Evolutionary conservation across 768 basidiomycete genomes (phyloP).

Genomic region (Mrakia gelida): DNA sequence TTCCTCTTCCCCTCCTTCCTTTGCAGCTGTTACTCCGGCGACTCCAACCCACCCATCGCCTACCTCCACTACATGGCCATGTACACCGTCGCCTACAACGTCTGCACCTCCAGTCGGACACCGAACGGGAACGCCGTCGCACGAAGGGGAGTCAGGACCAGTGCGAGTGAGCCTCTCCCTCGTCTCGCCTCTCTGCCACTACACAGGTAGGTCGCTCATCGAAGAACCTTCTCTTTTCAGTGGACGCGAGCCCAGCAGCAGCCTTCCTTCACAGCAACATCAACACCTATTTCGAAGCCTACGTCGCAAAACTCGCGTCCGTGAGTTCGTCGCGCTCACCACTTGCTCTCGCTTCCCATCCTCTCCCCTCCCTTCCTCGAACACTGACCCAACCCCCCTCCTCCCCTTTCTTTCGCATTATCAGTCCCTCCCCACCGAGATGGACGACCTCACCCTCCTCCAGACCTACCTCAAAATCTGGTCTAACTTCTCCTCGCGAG

Average conservation of each 20-base stretch:
- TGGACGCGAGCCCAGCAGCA: too few relatives aligned
- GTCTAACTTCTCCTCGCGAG: slow-evolving; percentile 93
- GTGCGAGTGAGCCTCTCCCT: slow-evolving; percentile 42
- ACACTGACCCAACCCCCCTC: too few relatives aligned
- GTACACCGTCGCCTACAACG: slow-evolving; percentile 95
- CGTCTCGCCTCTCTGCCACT: too few relatives aligned
- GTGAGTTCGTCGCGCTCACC: too few relatives aligned
- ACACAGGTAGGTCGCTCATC: too few relatives aligned
- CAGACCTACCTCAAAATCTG: slow-evolving; percentile 88
- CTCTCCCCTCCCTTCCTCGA: not conserved
- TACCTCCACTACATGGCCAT: slow-evolving; percentile 48
- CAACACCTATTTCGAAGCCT: too few relatives aligned
- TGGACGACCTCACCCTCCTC: slow-evolving; percentile 81
- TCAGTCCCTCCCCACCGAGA: slow-evolving; percentile 62
- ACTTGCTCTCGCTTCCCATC: not conserved
- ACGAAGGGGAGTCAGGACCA: slow-evolving; percentile 42
- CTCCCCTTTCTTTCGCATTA: too few relatives aligned
- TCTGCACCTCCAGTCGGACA: slow-evolving; percentile 80
- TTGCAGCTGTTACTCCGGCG: too few relatives aligned
- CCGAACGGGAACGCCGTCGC: slow-evolving; percentile 64
- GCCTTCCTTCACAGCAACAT: too few relatives aligned
- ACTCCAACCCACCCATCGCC: slow-evolving; percentile 33
- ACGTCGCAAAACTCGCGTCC: too few relatives aligned
- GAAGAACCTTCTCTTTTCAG: too few relatives aligned
- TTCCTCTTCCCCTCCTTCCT: too few relatives aligned